Base-by-base conservation (phyloP, 495 filamentous ascomycete species). In the Neurospora hispaniola region DNA sequence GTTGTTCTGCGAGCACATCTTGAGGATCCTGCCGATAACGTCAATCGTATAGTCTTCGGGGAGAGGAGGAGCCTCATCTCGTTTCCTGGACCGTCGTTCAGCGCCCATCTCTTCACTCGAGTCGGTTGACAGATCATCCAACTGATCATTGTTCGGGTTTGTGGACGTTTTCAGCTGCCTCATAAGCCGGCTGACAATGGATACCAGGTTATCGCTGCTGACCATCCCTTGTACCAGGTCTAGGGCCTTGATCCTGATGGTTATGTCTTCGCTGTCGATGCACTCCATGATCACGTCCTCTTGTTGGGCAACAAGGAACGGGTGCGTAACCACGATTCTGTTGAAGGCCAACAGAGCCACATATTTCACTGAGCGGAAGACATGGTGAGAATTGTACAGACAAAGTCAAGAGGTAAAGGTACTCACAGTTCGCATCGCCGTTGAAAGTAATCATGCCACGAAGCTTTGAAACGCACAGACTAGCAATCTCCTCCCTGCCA, bases 241-340 rank as follows among this genome's bases (percentile, higher is more conserved):
- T 11, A 99, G 86, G 9, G 96, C 94, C 76, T 97, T 92, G 74
- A 96, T 89, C 71, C 96, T 90, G 74, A 99, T 98, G n/a, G 95
- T 95, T 54, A 99, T 93, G 79, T 99, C 96, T 6, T 91, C 83
- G 82, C 97, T 97, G 74, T 99, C 96, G 75, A 99, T 92, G 76
- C 96, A 99, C 73, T 94, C 89, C 78, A 98, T 87, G 70, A 99
- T 97, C 69, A 98, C 94, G 79, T 97, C 94, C 82, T 96, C 93
- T 76, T 99, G 96, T 79, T 92, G 85, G 3, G 92, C 89, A 42
- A 99, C 94, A 54, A 99, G 86, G 76, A 90, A 88, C 0, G 96
- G 90, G 78, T 99, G 94, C 6, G 94, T 93, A 10, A 85, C 78
- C n/a, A 97, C 94, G 75, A 99, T 97, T 76, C 92, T 91, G 70